phyloP scores from a whole-genome alignment of 2,329 filamentous ascomycete species.

The Sclerotinia sclerotiorum region DNA sequence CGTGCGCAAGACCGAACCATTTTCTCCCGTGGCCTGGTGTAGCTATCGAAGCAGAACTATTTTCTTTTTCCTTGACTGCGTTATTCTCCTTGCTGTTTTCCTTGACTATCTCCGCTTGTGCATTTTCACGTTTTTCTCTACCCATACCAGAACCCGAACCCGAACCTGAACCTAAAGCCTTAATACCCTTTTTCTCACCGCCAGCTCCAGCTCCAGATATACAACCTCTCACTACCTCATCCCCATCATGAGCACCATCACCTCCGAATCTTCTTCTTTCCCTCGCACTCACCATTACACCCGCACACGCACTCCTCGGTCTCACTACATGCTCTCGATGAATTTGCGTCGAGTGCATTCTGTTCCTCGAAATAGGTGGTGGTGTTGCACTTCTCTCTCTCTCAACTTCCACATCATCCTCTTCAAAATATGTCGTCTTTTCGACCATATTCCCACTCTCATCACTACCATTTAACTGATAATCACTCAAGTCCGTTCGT shows the following conservation, averaged over 20 bases:
- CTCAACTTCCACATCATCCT: not conserved
- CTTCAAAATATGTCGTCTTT: conserved; percentile 20
- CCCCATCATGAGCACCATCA: conserved; percentile 17
- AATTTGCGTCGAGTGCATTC: conserved; percentile 15
- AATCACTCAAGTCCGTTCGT: not conserved
- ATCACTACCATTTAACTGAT: conserved; percentile 7
- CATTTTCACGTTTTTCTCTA: conserved; percentile 21
- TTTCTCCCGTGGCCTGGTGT: conserved; percentile 21
- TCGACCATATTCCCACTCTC: conserved; percentile 6
- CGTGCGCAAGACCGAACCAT: conserved; percentile 28
- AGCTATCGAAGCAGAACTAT: not conserved
- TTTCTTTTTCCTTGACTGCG: not conserved
- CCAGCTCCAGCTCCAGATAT: not conserved
- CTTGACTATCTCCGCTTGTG: not conserved
- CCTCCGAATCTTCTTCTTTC: conserved; percentile 13
- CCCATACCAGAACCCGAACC: not conserved
- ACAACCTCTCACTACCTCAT: not conserved
- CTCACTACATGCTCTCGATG: conserved; percentile 14
- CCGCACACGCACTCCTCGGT: conserved; percentile 28
- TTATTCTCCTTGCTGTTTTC: conserved; percentile 15
- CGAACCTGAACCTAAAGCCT: not conserved
- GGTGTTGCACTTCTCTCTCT: conserved; percentile 35
- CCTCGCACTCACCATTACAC: conserved; percentile 15
- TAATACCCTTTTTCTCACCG: not conserved
- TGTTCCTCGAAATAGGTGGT: conserved; percentile 34